Conservation (phyloP, 768 basidiomycete genomes). For the Mycena olivaceomarginata region DNA sequence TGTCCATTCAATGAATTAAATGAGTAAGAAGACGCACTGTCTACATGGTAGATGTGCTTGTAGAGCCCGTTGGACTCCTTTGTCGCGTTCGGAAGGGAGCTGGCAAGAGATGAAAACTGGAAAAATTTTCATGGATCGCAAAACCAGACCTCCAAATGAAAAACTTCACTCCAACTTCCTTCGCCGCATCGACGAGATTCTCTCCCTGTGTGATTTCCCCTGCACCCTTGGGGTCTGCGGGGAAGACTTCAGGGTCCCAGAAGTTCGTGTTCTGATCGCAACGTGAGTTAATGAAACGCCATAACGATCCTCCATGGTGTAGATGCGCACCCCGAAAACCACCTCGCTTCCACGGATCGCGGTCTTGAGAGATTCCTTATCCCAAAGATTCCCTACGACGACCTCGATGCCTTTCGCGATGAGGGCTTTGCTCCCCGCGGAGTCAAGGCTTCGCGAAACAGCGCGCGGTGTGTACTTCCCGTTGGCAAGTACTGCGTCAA, state of each 20-base stretch:
- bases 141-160: slow-evolving; percentile 29
- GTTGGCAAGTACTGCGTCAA: neutral
- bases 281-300: too few relatives aligned
- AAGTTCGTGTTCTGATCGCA: slow-evolving; percentile 43
- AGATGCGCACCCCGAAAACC: neutral
- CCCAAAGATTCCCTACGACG: neutral
- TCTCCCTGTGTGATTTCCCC: slow-evolving; percentile 51
- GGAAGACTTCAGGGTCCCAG: slow-evolving; percentile 45
- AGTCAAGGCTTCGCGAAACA: neutral
- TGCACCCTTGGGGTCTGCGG: slow-evolving; percentile 36
- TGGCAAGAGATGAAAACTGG: neutral
- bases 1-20: neutral
- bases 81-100: neutral
- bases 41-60: slow-evolving; percentile 1
- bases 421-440: neutral
- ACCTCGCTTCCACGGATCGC: neutral
- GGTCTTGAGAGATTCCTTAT: neutral
- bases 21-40: neutral
- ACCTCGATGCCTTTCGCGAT: neutral
- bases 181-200: slow-evolving; percentile 54
- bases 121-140: neutral
- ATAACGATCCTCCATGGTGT: too few relatives aligned
- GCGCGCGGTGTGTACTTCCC: neutral
- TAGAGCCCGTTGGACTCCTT: neutral
- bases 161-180: slow-evolving; percentile 48